Conservation (phyloP, 2,329 filamentous ascomycete species). For the Cladosporium cucumerinum region DNA sequence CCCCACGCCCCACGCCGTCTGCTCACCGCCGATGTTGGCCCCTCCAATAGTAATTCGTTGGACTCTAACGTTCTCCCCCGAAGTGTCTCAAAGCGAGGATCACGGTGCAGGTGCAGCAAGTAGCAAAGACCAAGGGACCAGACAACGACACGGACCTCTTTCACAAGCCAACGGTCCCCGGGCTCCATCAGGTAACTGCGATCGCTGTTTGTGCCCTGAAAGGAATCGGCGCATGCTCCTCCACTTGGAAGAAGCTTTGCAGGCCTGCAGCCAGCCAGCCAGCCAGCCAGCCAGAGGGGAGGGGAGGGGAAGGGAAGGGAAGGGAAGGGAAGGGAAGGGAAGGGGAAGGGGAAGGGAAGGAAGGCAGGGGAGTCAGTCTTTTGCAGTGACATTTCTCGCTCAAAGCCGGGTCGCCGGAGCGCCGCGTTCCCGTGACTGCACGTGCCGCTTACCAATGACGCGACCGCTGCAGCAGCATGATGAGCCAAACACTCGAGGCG, state of each 20-base stretch:
- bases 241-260: neutral
- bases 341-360: no score
- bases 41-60: neutral
- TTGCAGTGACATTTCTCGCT: neutral
- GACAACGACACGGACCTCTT: neutral
- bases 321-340: no score
- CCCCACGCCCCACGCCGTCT: slow-evolving; percentile 1
- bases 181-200: neutral
- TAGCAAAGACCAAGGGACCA: neutral
- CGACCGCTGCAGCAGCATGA: no score
- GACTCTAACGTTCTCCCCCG: neutral
- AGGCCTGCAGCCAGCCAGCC: no score
- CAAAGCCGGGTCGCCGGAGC: neutral
- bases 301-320: no score
- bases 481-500: neutral
- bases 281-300: no score
- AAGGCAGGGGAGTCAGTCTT: neutral
- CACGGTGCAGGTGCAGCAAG: neutral
- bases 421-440: neutral
- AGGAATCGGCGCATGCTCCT: neutral
- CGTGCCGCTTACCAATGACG: neutral
- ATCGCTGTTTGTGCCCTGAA: neutral
- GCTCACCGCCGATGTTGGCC: neutral
- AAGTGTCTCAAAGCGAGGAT: neutral
- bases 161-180: neutral